Percentiles rank a stretch among this genome's conserved stretches.
Evolutionary conservation across 371 early-diverging fungal species (phyloP).

Genomic region (Thermomucor indicae-seudaticae): DNA sequence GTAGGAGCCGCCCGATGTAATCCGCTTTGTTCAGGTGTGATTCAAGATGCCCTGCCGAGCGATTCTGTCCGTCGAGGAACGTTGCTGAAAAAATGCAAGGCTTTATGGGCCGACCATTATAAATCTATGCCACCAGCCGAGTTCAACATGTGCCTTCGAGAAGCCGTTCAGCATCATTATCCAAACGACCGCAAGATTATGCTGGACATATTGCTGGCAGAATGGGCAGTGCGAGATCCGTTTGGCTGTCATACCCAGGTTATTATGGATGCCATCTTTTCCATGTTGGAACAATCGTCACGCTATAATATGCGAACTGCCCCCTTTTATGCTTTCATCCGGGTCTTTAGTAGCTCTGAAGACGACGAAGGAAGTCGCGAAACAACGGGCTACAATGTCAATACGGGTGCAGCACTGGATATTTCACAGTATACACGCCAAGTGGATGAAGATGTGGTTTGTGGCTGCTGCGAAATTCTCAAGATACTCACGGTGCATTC

Average conservation of each 20-base stretch:
- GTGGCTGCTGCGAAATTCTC: conserved; percentile 19
- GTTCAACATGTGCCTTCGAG: conserved; percentile 20
- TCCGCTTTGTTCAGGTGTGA: neutral
- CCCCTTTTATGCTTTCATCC: conserved; percentile 34
- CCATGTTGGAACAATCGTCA: conserved; percentile 3
- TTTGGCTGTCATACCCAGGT: conserved; percentile 15
- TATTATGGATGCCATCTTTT: conserved; percentile 19
- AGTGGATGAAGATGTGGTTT: conserved; percentile 4
- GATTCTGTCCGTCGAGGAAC: conserved; percentile 5
- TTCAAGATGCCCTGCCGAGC: neutral
- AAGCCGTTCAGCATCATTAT: conserved; percentile 17
- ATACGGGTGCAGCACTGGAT: conserved; percentile 29
- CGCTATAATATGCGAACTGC: conserved; percentile 22
- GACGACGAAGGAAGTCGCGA: conserved; percentile 10
- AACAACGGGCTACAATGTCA: conserved; percentile 6
- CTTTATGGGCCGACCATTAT: conserved; percentile 9
- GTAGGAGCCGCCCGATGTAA: too few species aligned
- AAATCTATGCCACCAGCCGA: conserved; percentile 4
- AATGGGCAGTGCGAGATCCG: conserved; percentile 29
- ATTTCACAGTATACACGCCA: conserved; percentile 12
- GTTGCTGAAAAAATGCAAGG: conserved; percentile 5
- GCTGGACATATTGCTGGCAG: conserved; percentile 26
- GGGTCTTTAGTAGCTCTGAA: conserved; percentile 14
- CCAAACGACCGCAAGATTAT: conserved; percentile 27
- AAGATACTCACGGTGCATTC: conserved; percentile 11